Base-by-base conservation (phyloP, 1,284 basidiomycete species). In the Neonothopanus nambi region DNA sequence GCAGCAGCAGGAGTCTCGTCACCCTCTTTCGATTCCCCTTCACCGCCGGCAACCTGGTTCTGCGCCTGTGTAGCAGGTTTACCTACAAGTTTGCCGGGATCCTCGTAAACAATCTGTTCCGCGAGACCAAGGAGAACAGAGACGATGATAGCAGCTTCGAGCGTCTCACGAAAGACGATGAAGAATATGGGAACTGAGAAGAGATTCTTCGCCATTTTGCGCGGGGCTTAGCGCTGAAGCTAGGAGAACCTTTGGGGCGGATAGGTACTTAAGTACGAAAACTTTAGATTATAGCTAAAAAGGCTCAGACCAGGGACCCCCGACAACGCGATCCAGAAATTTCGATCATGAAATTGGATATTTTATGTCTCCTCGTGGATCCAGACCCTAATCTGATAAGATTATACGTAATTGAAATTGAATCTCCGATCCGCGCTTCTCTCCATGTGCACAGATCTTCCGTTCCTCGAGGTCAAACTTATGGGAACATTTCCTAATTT, bases 111-210 rank as follows among this genome's bases (percentile, higher is more conserved):
- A 61, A 95, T 84, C 63, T 93, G 91, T 63, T 93, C 83, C 45
- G 91, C 86, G 59, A 95, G 84, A 59, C 89, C 85, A 38, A 95
- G 84, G 48, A 96, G 81, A 57, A 94, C 90, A 8, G 91, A 91
- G 71, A 95, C 74, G 77, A 95, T 92, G 73, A 95, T 89, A 48
- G 84, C 85, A 7, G 91, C 90, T 74, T 96, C 93, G 59, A 96
- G 80, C 1, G 90, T 87, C 78, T 96, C 93, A 59, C 93, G 83
- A 62, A 95, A 91, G 65, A 92, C 82, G 68, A 94, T 92, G 79
- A 95, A 91, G 74, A 91, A 93, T 59, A 92, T 89, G 63, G 89
- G 82, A 50, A 90, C 77, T 55, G 87, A 89, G 71, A 92, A 92
- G 55, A 91, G 72, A 64, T 81, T 78, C 59, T 75, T 73, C 40